Evolutionary conservation across 495 filamentous ascomycete species (phyloP), one percentile per base, ranked within the genome.

Genomic region (Tuber melanosporum): DNA sequence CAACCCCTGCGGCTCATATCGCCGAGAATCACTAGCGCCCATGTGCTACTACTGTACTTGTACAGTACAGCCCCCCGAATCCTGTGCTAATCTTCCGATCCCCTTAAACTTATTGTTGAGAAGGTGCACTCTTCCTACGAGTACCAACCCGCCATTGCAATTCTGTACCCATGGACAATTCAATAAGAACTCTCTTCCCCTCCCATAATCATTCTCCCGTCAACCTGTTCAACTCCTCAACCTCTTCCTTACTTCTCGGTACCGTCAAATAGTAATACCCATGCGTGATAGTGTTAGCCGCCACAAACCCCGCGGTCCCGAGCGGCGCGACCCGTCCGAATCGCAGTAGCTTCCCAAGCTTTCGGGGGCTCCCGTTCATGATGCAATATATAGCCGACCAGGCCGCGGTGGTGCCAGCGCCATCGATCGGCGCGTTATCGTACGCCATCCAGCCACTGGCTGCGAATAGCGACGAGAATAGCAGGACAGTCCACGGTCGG

Each of bases 301-400:
- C 85, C 71, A 90, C 92, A 46, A 95, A 80, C 39, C 88, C 92
- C 87, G 97, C 36, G 36, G 76, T 19, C 22, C 80, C 80, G 87
- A 42, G 93, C 92, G 47, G 87, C 84, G 46, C 91, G 90, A 73
- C 93, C 88, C 70, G 94, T 88, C 52, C 70, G 79, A 77, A 69
- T 74, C 76, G 71, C 57, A 78, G 39, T 73, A 82, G 41, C 57
- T 73, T 76, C 73, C 76, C 73, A 85, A 86, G 75, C 89, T 89
- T 75, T 87, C 88, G 76, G 91, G 87, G 74, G 93, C 88, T 76
- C 88, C 84, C 39, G 93, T 94, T 69, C 94, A 86, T 15, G 49
- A 98, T 84, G 22, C 94, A 86, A 84, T 98, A 99, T 36, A 97
- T 85, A 6, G 91, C 93, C 57, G 91, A 93, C 90, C 93, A 97